Base-by-base conservation (phyloP, 768 basidiomycete genomes). In the Trametes cingulata region DNA sequence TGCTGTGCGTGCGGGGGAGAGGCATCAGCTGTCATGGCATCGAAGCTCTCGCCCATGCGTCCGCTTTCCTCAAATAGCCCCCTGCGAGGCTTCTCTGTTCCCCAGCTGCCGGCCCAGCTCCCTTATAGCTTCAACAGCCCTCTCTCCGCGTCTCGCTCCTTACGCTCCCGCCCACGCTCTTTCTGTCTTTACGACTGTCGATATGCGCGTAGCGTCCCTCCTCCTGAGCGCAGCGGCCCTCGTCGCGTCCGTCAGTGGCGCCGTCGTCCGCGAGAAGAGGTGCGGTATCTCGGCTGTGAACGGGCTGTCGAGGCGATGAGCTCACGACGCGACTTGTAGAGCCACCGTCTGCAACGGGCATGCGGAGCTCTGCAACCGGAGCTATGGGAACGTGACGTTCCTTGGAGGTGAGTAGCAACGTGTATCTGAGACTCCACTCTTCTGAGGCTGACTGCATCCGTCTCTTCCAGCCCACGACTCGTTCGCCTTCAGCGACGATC, bases 341-440 rank as follows among this genome's bases (percentile, higher is more conserved):
- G 67, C 68, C 2, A 57, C 65, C 13, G 75, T 82, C 7, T 90
- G 87, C 72, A 90, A 90, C 68, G 87, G 87, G 0, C 81, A 80
- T 47, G 75, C 85, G 0, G 85, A 87, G 63, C 73, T 89, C 3
- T 90, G 88, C 69, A 65, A 74, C 55, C 75, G 83, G 27, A 72
- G 72, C 33, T 90, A 88, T 67, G 81, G 77, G 39, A 78, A 74
- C 70, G 73, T 72, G 65, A 80, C 70, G 13, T 72, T 65, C 65
- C n/a, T 73, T 6, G 73, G 73, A 57, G 61, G 73, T 70, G 42
- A 20, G 62, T 77, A n/a, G 29, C 29, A 37, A 2, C 17, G 42
- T 39, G 33, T 10, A 24, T 6, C 35, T 10, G 19, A 12, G 33
- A 22, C 25, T 13, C 20, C 19, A 5, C 36, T 15, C 45, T 20